Base-by-base conservation (phyloP, 2,329 filamentous ascomycete species). In the Elsinoe australis region DNA sequence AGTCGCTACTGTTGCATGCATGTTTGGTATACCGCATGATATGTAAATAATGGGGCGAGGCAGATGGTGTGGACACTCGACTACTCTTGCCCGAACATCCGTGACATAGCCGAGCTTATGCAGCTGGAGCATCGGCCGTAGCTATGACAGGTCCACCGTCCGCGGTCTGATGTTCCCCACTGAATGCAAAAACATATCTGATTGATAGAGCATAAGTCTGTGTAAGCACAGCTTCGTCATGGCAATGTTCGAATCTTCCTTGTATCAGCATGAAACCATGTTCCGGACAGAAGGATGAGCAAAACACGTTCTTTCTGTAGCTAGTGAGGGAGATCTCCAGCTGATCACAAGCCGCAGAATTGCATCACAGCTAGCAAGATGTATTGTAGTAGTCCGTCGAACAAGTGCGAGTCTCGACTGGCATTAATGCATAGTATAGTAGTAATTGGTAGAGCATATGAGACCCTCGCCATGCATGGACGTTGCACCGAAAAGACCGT, bases 101-200 rank as follows among this genome's bases (percentile, higher is more conserved):
- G 39, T 18, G 26, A 29, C 39, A 44, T 44, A 44, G 26, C 39
- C 39, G 39, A 44, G 39, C 39, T 44, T 44, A 44, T 44, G 36
- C 36, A 41, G 3, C n/a, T 21, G 21, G 12, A 3, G 36, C 15
- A 28, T 12, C 18, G 10, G 19, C 3, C 17, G 12, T 12, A 9
- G 15, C 39, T 12, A 7, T 18, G 10, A 6, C 38, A 31, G 6
- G 18, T 31, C 28, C 10, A 18, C 24, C 21, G 28, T 12, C 24
- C 28, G 24, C 39, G 39, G 39, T 19, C 15, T 44, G 15, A 32
- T 36, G 12, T 24, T 29, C 26, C 12, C 26, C 39, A 21, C n/a
- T 14, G 26, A 10, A 29, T 12, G 28, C 2, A 31, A 29, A 26
- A n/a, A 24, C 12, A 41, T 26, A 26, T 12, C 36, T 14, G 7